Base-by-base conservation (phyloP, 371 early-diverging fungal species). In the Syncephalastrum sp. region DNA sequence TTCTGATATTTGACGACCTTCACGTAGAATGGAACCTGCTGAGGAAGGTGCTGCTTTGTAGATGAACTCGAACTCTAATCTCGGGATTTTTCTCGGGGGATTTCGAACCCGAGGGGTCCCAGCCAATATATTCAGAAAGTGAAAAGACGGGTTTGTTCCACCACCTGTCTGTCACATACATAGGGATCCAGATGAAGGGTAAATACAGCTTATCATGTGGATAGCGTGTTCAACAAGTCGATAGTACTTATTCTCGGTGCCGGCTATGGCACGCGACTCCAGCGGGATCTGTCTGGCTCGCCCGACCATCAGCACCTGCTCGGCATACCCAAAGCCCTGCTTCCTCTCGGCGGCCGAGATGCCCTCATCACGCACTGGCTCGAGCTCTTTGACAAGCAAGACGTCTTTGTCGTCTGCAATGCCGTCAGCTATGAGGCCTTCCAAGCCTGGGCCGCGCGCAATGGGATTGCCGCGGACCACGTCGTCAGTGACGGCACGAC, bases 211-310 rank as follows among this genome's bases (percentile, higher is more conserved):
- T 29, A 6, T 29, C 29, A 29, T 29, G 29, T 29, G 29, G 29
- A 29, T 29, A 0, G 29, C 7, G 7, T 29, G 3, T 29, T 29
- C 29, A 29, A 29, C 29, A 29, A 29, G 29, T 0, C 29, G 7
- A 53, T 57, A 82, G 75, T 81, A 1, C 65, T 82, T 19, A 72
- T 82, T 60, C 68, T 83, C 8, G 80, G 78, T 41, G 82, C 82
- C 15, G 82, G 82, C 7, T 82, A 82, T 55, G 82, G 82, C 17
- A 82, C 82, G 24, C 78, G 82, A 10, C 64, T 82, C n/a, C 82
- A 82, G 56, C 65, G 68, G 38, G 80, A 82, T 43, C 58, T 82
- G 17, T 24, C 50, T 12, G 56, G 49, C 13, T 64, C 65, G 14
- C 16, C 47, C 19, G 59, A 67, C 27, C 70, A 78, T 51, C 41